phyloP scores from a whole-genome alignment of 257 asterid genomes.

The Asclepias syriaca region DNA sequence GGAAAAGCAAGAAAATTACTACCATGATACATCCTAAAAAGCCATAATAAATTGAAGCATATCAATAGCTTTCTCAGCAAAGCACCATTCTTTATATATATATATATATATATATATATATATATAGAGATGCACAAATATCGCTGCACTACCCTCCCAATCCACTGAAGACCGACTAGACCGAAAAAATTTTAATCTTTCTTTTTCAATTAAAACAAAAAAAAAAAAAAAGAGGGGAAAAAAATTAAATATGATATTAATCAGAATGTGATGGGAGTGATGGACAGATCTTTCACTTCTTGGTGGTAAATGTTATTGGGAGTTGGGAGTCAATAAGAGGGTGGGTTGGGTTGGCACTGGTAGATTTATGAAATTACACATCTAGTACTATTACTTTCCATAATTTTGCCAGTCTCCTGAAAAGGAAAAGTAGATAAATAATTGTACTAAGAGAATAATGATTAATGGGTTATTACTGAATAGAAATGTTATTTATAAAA shows the following conservation, averaged over 20 bases:
- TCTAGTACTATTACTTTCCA: too few species aligned
- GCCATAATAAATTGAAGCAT: conserved; percentile 1
- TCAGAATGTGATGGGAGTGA: conserved; percentile 8
- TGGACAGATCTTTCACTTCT: conserved; percentile 13
- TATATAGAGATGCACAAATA: neutral
- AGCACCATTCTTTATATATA: conserved; percentile 14
- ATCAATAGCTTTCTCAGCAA: neutral
- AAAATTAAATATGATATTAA: neutral
- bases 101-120: neutral
- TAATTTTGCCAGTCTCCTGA: too few species aligned
- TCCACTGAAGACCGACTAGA: conserved; percentile 9
- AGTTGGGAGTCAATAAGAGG: too few species aligned
- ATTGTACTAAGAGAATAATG: too few species aligned
- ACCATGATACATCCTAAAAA: neutral
- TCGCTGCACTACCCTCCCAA: neutral
- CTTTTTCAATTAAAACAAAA: neutral
- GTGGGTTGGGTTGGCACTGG: too few species aligned
- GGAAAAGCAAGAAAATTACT: neutral
- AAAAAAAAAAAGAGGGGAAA: conserved; percentile 2
- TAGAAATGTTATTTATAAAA: too few species aligned
- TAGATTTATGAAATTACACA: neutral
- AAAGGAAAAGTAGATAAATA: too few species aligned
- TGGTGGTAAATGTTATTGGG: conserved; percentile 1
- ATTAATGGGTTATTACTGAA: too few species aligned
- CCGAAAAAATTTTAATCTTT: neutral